Base-by-base conservation (phyloP, 495 filamentous ascomycete species). In the Penicillium coprophilum region DNA sequence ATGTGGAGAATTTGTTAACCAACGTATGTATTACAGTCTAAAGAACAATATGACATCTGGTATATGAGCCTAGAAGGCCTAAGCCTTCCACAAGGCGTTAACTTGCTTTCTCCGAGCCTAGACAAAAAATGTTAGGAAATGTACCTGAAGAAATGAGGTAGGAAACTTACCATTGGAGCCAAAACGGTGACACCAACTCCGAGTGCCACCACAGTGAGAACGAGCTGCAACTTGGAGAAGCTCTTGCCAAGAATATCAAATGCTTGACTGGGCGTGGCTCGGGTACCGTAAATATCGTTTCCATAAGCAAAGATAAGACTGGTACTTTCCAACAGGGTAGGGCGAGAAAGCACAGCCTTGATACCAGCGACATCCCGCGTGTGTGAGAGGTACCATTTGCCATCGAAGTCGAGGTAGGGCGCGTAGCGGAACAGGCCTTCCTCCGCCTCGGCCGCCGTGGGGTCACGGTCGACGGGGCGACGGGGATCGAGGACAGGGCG, bases 201-300 rank as follows among this genome's bases (percentile, higher is more conserved):
- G 59, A 97, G 77, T 39, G 87, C 92, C 31, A 87, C 74, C 41
- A 99, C 90, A 0, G 94, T 99, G 23, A 80, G 75, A 1, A 96
- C 70, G 61, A 99, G 80, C 62, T 92, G 87, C 53, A 92, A 58
- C 77, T 95, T 96, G 55, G 88, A 91, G 68, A 99, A 99, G 5
- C 87, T 89, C 74, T 92, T 95, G 32, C 91, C 93, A 1, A 99
- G 77, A 17, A 96, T 81, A 73, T 99, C 94, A 71, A 97, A 99
- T 4, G 87, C 80, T 53, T 87, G 82, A 65, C 90, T 95, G 1
- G 94, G 94, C 28, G 86, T 83, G 31, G 94, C 85, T 13, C 91
- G 77, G 4, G 92, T 92, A 6, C 89, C 92, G 62, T 91, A 99
- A 31, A 97, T 71, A 67, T 99, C 94, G 2, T 72, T 68, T 3